A percentile compares a stretch with the other conserved stretches of the same genome.
These are phyloP conservation scores for Heteromeles arbutifolia DNA, from an alignment of 306 rosid genomes.

Conservation along the genomic window DNA sequence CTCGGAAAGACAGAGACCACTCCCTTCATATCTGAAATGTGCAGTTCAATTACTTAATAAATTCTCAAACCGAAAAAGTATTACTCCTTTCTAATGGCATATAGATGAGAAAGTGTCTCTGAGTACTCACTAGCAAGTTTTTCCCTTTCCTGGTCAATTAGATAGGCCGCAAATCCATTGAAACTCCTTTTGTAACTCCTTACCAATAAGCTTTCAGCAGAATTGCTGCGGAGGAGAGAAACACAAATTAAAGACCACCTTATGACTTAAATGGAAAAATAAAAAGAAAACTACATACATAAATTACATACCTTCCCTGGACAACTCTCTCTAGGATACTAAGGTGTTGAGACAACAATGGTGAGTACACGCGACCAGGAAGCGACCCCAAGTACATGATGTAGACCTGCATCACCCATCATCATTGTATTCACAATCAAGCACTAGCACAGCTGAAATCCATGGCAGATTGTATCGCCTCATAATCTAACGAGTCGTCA, in stretches of 20 bases:
- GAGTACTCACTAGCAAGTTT: slow-evolving; percentile 11
- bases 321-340: background rate
- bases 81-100: too few species aligned
- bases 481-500: too few species aligned
- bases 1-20: slow-evolving; percentile 13
- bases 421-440: background rate
- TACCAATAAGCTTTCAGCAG: background rate
- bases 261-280: background rate
- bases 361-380: background rate
- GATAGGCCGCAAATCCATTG: slow-evolving; percentile 29
- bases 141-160: slow-evolving; percentile 10
- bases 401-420: background rate
- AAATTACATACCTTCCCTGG: background rate
- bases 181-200: slow-evolving; percentile 31
- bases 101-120: background rate
- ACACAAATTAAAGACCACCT: background rate
- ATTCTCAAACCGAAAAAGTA: background rate
- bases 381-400: slow-evolving; percentile 14
- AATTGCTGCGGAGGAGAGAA: background rate
- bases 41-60: background rate
- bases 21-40: background rate
- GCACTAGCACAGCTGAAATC: background rate
- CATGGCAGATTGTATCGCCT: too few species aligned
- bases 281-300: background rate
- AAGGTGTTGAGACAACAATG: background rate